Base-by-base conservation (phyloP, 2,329 filamentous ascomycete species). In the Clonostachys sp. region DNA sequence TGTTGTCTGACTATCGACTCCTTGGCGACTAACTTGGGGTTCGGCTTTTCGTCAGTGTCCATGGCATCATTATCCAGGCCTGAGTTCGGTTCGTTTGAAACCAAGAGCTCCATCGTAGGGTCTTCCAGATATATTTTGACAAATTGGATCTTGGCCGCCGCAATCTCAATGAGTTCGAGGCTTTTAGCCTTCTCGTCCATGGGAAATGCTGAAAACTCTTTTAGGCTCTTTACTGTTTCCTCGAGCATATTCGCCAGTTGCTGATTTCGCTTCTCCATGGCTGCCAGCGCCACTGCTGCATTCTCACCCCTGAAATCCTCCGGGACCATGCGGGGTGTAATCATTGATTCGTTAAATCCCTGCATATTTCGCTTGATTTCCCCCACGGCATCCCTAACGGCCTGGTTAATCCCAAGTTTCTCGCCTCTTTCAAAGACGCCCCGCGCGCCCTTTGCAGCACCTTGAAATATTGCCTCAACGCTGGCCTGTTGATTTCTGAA, bases 341-440 rank as follows among this genome's bases (percentile, higher is more conserved):
- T 72, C 34, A 75, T 70, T 3, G 74, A 71, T 48, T 81, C 78
- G 52, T 88, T 84, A 34, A 86, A 73, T 33, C 77, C 78, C 57
- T 86, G 80, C 54, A 91, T 81, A 54, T 90, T 91, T 57, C 87
- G 86, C 50, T 81, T 80, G 44, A 92, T 86, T 64, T 95, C 89
- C 9, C 84, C 85, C 59, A 94, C 79, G 16, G 89, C 88, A 55
- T 89, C 87, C n/a, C 89, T 80, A 7, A 94, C 82, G 1, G 85
- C 87, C 62, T 87, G 86, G 59, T 90, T 91, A 48, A 94, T 86
- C 7, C 87, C 87, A 51, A 91, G 81, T 58, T 83, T 86, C 63
- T 91, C 87, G 45, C 88, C 79, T 34, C 81, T 77, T 56, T 89
- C 83, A 34, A 90, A 72, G 14, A 92, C 83, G 45, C 83, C 84